phyloP scores from a whole-genome alignment of 2,329 filamentous ascomycete species.

The Fusarium mangiferae region DNA sequence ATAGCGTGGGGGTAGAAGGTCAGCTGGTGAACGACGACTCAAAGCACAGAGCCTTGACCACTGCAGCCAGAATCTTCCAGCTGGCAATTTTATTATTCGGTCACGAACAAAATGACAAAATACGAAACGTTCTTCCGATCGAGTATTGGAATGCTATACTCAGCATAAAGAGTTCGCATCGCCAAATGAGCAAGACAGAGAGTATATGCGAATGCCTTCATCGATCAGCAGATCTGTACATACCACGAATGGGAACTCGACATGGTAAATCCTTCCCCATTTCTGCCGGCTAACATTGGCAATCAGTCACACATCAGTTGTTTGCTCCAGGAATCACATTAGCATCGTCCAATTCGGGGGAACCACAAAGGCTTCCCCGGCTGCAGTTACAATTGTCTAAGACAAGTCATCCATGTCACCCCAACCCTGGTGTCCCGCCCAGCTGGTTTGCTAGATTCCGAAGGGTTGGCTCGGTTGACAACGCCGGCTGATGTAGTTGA shows the following conservation, averaged over 20 bases:
- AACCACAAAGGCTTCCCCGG: slow-evolving; percentile 36
- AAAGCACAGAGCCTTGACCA: slow-evolving; percentile 18
- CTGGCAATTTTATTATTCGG: not conserved
- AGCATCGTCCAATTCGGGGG: slow-evolving; percentile 13
- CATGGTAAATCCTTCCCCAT: not conserved
- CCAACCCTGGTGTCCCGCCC: slow-evolving; percentile 25
- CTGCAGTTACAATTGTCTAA: slow-evolving; percentile 9
- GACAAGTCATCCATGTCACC: slow-evolving; percentile 20
- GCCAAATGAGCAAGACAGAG: not conserved
- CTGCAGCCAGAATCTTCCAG: slow-evolving; percentile 19
- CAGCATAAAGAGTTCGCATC: not conserved
- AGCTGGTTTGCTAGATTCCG: slow-evolving; percentile 40
- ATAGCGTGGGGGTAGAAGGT: slow-evolving; percentile 34
- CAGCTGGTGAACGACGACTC: slow-evolving; percentile 26
- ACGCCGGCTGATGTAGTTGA: slow-evolving; percentile 19
- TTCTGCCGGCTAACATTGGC: not conserved
- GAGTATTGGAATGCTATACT: not conserved
- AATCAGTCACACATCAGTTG: not conserved
- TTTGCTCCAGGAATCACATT: not conserved
- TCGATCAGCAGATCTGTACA: not conserved
- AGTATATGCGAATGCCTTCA: not conserved
- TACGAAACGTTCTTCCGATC: not conserved
- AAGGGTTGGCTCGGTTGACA: slow-evolving; percentile 39
- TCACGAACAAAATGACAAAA: not conserved
- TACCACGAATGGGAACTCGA: not conserved